phyloP scores from a whole-genome alignment of 768 basidiomycete species.

The Mycena epipterygia region DNA sequence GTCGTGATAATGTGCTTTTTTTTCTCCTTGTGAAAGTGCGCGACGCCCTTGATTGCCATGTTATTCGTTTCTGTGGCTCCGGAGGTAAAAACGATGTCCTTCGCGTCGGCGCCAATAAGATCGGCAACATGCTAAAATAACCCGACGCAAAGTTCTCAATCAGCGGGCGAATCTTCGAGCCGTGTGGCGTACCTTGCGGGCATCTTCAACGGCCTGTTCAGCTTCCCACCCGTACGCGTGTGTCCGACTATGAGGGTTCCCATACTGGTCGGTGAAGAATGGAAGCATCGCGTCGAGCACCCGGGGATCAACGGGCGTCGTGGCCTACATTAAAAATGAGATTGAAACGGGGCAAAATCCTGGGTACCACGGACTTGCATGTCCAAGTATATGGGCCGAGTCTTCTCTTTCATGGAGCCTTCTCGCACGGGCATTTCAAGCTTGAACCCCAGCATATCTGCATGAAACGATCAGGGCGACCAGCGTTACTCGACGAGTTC shows the following conservation, averaged over 20 bases:
- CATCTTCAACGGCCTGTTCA: conserved; percentile 93
- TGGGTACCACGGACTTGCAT: conserved; percentile 79
- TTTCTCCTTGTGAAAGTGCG: conserved; percentile 94
- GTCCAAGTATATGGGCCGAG: conserved; percentile 96
- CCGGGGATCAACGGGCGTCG: conserved; percentile 96
- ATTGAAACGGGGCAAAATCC: conserved; percentile 9
- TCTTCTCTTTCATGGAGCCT: conserved; percentile 68
- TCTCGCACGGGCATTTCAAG: conserved; percentile 75
- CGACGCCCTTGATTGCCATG: conserved; percentile 97
- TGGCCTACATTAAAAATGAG: conserved; percentile 71
- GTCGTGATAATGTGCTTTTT: conserved; percentile 95
- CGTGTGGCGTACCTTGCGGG: conserved; percentile 73
- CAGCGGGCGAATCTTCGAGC: conserved; percentile 7
- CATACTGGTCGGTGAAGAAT: conserved; percentile 94
- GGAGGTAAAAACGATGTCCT: conserved; percentile 97
- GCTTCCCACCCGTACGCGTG: conserved; percentile 99
- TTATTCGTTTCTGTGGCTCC: conserved; percentile 99
- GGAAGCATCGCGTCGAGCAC: conserved; percentile 98
- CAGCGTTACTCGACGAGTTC: background rate
- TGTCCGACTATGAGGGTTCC: conserved; percentile 97
- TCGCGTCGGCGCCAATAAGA: conserved; percentile 93
- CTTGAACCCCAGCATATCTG: conserved; percentile 94
- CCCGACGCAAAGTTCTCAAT: background rate
- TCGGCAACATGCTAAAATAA: conserved; percentile 83
- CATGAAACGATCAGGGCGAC: conserved; percentile 18